phyloP scores from a whole-genome alignment of 208 protist species.

The Ichthyophonus hoferi region DNA sequence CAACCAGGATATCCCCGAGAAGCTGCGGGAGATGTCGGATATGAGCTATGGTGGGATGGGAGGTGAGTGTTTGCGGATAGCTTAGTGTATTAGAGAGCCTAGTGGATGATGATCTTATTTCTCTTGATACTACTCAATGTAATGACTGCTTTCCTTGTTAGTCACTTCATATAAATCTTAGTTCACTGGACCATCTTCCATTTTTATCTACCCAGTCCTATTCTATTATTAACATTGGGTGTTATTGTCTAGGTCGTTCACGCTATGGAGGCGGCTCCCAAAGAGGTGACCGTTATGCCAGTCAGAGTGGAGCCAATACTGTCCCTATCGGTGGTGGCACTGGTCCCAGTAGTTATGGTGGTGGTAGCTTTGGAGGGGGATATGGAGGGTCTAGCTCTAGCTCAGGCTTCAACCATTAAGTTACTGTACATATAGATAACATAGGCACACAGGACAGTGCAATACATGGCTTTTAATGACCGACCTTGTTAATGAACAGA shows the following conservation, averaged over 20 bases:
- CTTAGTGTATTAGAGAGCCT: not conserved
- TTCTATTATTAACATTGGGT: too few species aligned
- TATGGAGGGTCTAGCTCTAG: not conserved
- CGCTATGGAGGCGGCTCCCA: not conserved
- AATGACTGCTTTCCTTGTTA: not conserved
- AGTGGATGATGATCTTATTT: not conserved
- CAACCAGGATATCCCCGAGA: constrained; percentile 36
- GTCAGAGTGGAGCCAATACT: not conserved
- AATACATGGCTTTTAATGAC: too few species aligned
- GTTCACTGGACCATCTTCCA: not conserved
- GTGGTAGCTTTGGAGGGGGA: not conserved
- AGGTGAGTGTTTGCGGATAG: not conserved
- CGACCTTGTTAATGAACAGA: too few species aligned
- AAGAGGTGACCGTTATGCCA: not conserved
- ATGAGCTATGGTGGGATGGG: not conserved
- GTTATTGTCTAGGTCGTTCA: not conserved
- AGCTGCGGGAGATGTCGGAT: constrained; percentile 29
- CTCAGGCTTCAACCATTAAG: too few species aligned
- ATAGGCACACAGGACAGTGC: too few species aligned
- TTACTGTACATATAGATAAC: too few species aligned
- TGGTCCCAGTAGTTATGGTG: too few species aligned
- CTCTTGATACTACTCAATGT: not conserved
- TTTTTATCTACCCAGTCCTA: not conserved
- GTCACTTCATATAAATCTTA: not conserved
- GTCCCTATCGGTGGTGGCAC: not conserved